Conservation (phyloP, 1,139 yeast species). For the Candida sanyaensis region DNA sequence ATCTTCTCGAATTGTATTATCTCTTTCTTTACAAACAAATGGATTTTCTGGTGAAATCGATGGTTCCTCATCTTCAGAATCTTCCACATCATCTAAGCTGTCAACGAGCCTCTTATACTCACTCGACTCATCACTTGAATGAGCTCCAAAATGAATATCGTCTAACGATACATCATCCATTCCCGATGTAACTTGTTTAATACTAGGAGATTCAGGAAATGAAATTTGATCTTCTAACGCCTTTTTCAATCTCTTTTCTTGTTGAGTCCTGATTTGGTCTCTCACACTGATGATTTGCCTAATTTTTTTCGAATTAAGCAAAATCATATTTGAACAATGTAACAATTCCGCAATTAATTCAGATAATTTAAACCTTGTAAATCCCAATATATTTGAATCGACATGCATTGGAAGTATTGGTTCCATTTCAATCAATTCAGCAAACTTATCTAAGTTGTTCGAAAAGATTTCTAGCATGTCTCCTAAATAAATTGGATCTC, state of each 20-base stretch:
- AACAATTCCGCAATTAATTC: slow-evolving; percentile 49
- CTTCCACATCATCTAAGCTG: slow-evolving; percentile 28
- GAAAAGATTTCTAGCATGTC: slow-evolving; percentile 45
- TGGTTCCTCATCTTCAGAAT: slow-evolving; percentile 51
- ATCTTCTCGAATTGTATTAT: slow-evolving; percentile 29
- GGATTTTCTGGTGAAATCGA: slow-evolving; percentile 48
- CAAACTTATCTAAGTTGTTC: slow-evolving; percentile 34
- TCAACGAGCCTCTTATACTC: slow-evolving; percentile 18
- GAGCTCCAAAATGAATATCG: slow-evolving; percentile 25
- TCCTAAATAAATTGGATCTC: slow-evolving; percentile 50
- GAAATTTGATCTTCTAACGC: slow-evolving; percentile 35
- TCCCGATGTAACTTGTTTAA: slow-evolving; percentile 34
- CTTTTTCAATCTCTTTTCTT: slow-evolving; percentile 27
- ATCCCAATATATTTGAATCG: slow-evolving; percentile 30
- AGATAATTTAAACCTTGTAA: slow-evolving; percentile 44
- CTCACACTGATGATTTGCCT: slow-evolving; percentile 36
- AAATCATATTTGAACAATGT: slow-evolving; percentile 52
- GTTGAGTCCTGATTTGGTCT: slow-evolving; percentile 37
- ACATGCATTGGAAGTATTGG: slow-evolving; percentile 26
- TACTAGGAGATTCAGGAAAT: slow-evolving; percentile 16
- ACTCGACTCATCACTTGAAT: slow-evolving; percentile 5
- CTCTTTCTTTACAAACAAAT: slow-evolving; percentile 44
- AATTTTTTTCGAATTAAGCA: slow-evolving; percentile 43
- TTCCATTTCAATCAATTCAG: slow-evolving; percentile 28
- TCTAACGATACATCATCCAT: slow-evolving; percentile 43